These are phyloP conservation scores for Aspergillus sp. DNA, from an alignment of 2,329 filamentous ascomycete genomes.

Conservation along the genomic window DNA sequence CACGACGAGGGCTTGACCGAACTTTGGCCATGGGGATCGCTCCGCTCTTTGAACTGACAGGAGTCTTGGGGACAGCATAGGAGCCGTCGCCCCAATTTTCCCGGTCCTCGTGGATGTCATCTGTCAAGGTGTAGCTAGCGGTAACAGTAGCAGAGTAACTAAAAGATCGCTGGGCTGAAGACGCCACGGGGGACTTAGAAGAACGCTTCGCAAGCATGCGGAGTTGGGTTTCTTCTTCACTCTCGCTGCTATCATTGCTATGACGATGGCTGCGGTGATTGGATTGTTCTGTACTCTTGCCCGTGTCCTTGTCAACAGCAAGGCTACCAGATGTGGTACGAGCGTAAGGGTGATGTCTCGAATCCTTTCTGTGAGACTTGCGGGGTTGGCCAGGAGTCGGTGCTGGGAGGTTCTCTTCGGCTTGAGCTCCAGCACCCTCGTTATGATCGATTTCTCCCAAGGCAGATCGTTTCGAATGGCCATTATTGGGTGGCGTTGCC, in stretches of 20 bases:
- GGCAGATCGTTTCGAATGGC: slow-evolving; percentile 70
- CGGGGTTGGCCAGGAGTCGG: slow-evolving; percentile 94
- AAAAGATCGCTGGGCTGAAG: slow-evolving; percentile 62
- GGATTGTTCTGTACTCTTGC: slow-evolving; percentile 33
- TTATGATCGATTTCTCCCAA: slow-evolving; percentile 94
- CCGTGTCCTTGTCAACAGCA: slow-evolving; percentile 27
- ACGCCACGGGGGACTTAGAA: slow-evolving; percentile 61
- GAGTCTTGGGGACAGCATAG: slow-evolving; percentile 45
- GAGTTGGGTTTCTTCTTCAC: slow-evolving; percentile 77
- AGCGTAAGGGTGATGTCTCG: slow-evolving; percentile 68
- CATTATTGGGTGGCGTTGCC: slow-evolving; percentile 79
- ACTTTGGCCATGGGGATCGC: slow-evolving; percentile 59
- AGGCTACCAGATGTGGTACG: slow-evolving; percentile 49
- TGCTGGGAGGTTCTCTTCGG: slow-evolving; percentile 84
- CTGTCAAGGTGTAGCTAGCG: slow-evolving; percentile 59
- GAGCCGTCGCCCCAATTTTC: slow-evolving; percentile 57
- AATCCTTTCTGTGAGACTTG: slow-evolving; percentile 75
- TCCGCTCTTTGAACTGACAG: slow-evolving; percentile 49
- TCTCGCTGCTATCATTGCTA: slow-evolving; percentile 58
- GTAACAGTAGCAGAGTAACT: slow-evolving; percentile 73
- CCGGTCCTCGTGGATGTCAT: slow-evolving; percentile 60
- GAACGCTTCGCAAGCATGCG: slow-evolving; percentile 65
- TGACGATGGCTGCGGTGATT: slow-evolving; percentile 51
- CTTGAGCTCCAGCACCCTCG: slow-evolving; percentile 43
- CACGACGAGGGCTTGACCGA: slow-evolving; percentile 49